Evolutionary conservation across 345 rosid genomes (phyloP), one percentile per base, ranked within the genome.

Genomic region (Erodium maritimum): DNA sequence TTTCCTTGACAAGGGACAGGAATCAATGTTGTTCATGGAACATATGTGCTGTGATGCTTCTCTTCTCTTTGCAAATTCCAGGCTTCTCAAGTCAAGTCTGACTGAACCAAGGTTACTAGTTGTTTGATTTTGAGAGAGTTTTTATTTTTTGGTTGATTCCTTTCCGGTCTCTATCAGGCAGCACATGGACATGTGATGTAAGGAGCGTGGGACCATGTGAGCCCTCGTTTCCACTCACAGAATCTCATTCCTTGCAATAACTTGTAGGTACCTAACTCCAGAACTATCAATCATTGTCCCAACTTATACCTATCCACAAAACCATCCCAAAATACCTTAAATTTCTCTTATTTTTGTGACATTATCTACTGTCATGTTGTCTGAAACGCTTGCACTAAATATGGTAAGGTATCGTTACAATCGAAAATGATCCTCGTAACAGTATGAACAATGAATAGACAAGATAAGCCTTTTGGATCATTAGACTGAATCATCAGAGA

Each of bases 401-500:
- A 51, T 19, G 0, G 54, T n/a, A n/a, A 51, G 20, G 4, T 6
- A 51, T 51, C 19, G n/a, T 51, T 51, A 51, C 54, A 51, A 5
- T 51, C 2, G 48, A 42, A 42, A 42, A 42, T 14, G 48, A 42
- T 17, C 21, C 20, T 51, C 5, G 21, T 51, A 10, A 17, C 50
- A 20, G 4, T 21, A 6, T 13, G 61, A 29, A 21, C 19, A 57
- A 18, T 20, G 12, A 12, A 22, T 23, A 17, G 17, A 10, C 17
- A 16, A 33, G 3, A 57, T 56, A 29, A 33, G 56, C 37, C 57
- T 11, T 18, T 6, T 20, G 34, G 45, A 33, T 18, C 19, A 59
- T 64, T 75, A 79, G 50, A 72, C 72, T 14, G 87, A 88, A 59
- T 86, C 86, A 61, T 86, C 93, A 4, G 96, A 84, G 71, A 77